These are phyloP conservation scores for Aspergillus sojae DNA, from an alignment of 2,329 filamentous ascomycete species.

Conservation along the genomic window DNA sequence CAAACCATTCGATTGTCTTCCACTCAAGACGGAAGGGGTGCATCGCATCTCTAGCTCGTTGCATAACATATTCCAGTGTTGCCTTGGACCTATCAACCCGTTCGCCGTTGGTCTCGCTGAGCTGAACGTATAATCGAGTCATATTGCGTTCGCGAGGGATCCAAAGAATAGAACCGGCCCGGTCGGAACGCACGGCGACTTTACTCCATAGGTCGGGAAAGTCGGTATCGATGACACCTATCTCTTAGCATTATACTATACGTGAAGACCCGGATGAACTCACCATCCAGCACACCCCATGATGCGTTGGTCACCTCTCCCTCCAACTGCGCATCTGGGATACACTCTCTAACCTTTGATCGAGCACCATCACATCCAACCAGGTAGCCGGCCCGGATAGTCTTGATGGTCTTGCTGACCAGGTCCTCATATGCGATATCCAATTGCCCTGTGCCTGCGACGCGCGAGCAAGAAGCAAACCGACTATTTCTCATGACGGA, in stretches of 20 bases:
- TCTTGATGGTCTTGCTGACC: neutral
- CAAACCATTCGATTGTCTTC: too few relatives aligned
- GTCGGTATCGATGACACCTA: neutral
- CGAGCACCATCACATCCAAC: neutral
- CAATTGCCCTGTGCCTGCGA: neutral
- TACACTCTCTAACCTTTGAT: neutral
- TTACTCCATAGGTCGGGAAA: too few relatives aligned
- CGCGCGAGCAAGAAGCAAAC: neutral
- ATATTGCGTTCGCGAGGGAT: constrained; percentile 73
- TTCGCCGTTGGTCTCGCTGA: constrained; percentile 26
- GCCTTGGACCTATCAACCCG: too few relatives aligned
- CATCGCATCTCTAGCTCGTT: too few relatives aligned
- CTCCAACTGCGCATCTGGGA: neutral
- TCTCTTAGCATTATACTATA: neutral
- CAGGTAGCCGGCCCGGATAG: neutral
- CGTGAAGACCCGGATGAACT: neutral
- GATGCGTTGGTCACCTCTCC: neutral
- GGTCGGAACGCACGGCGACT: constrained; percentile 35
- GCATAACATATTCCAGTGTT: too few relatives aligned
- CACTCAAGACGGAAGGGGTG: too few relatives aligned
- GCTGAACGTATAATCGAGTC: constrained; percentile 62
- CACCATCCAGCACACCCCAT: neutral
- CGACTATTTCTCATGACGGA: neutral
- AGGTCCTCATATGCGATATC: neutral
- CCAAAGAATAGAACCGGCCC: constrained; percentile 70